Percentiles rank a stretch among this genome's conserved stretches.
Conservation (phyloP, 129 eudicot genomes). For the Pittosporum tobira region DNA sequence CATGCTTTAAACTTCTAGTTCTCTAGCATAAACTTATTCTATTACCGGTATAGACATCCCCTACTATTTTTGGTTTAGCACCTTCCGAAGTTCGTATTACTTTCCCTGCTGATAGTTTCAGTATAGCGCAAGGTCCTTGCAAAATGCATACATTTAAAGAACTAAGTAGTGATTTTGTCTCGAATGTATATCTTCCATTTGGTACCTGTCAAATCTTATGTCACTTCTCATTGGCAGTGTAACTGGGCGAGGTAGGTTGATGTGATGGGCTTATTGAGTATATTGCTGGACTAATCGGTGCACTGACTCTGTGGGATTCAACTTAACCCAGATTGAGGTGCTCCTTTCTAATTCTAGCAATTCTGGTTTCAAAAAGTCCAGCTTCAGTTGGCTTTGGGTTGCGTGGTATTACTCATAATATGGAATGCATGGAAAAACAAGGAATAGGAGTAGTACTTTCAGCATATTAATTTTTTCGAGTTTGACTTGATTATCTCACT, state of each 20-base stretch:
- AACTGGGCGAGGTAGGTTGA: constrained; percentile 2
- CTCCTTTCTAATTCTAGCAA: constrained; percentile 8
- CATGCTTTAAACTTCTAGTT: background rate
- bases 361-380: background rate
- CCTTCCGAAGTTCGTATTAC: background rate
- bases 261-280: constrained; percentile 9
- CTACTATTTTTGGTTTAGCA: background rate
- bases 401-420: background rate
- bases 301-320: constrained; percentile 7
- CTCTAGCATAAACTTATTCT: background rate
- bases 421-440: background rate
- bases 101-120: background rate
- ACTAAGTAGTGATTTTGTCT: background rate
- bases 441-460: background rate
- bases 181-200: background rate
- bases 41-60: background rate
- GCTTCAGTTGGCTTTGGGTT: constrained; percentile 10
- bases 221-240: constrained; percentile 8
- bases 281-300: background rate
- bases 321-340: constrained; percentile 8
- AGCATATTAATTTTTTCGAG: background rate
- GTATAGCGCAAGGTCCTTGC: background rate
- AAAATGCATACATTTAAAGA: background rate
- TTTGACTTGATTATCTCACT: no score
- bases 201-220: constrained; percentile 1